These are phyloP conservation scores for Dianthus caryophyllus DNA, from an alignment of 148 eudicot genomes.

Conservation along the genomic window DNA sequence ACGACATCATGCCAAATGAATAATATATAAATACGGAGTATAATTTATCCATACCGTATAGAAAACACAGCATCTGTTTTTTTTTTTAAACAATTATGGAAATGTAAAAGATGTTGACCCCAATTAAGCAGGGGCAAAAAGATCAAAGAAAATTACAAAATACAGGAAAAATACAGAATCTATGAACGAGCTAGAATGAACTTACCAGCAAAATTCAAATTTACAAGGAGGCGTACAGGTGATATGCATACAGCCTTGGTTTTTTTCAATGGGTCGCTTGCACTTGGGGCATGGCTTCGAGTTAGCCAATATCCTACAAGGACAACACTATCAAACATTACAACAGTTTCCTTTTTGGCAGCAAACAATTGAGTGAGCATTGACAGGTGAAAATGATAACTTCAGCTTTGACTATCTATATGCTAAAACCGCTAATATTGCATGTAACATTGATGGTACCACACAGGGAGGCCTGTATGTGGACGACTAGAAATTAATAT, in stretches of 20 bases:
- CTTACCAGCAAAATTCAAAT: slow-evolving; percentile 93
- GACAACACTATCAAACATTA: slow-evolving; percentile 12
- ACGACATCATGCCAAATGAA: neutral
- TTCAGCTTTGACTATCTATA: neutral
- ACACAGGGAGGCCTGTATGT: no score
- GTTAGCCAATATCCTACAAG: slow-evolving; percentile 78
- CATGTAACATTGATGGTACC: no score
- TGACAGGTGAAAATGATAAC: neutral
- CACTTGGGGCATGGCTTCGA: slow-evolving; percentile 94
- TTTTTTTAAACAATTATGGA: neutral
- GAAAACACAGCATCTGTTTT: neutral
- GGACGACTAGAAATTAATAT: no score
- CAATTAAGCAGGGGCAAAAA: neutral
- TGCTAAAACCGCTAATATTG: no score
- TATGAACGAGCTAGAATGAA: neutral
- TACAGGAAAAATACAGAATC: neutral
- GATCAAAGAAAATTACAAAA: neutral
- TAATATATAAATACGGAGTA: no score
- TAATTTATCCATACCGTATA: neutral
- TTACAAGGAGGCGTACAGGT: slow-evolving; percentile 91
- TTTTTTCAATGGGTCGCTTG: slow-evolving; percentile 90
- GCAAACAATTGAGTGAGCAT: neutral
- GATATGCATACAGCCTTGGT: slow-evolving; percentile 93
- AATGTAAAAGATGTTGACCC: neutral
- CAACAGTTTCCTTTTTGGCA: neutral